A percentile compares a stretch with the other conserved stretches of the same genome.
Conservation (phyloP, 345 rosid genomes). For the Sisymbrium irio region DNA sequence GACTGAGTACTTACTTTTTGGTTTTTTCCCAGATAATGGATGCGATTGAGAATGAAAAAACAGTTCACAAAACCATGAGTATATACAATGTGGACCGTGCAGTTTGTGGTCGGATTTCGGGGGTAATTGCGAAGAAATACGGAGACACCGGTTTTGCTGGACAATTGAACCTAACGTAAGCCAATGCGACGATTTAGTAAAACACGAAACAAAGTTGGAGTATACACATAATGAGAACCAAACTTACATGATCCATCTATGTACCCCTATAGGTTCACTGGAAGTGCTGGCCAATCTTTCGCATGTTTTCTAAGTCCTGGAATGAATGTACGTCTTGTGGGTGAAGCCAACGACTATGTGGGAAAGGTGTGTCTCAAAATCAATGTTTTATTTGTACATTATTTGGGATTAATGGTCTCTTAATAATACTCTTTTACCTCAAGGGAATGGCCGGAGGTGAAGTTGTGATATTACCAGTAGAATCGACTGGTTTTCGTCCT, state of each 20-base stretch:
- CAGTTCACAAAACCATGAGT: slow-evolving; percentile 55
- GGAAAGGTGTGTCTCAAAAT: slow-evolving; percentile 65
- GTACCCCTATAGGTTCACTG: slow-evolving; percentile 56
- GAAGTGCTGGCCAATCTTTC: slow-evolving; percentile 99
- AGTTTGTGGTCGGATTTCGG: slow-evolving; percentile 88
- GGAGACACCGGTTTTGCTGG: slow-evolving; percentile 98
- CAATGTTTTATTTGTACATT: not conserved
- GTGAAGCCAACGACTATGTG: slow-evolving; percentile 98
- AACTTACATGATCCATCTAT: slow-evolving; percentile 19
- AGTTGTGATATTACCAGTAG: slow-evolving; percentile 77
- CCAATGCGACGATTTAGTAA: not conserved
- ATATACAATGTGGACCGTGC: slow-evolving; percentile 96
- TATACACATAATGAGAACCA: not conserved
- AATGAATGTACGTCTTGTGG: slow-evolving; percentile 84
- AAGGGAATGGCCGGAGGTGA: slow-evolving; percentile 99
- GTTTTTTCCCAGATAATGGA: slow-evolving; percentile 53
- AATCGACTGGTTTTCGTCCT: slow-evolving; percentile 70
- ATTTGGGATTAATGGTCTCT: not conserved
- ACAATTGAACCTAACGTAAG: slow-evolving; percentile 90
- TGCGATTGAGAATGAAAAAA: slow-evolving; percentile 84
- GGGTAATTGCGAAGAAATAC: slow-evolving; percentile 86
- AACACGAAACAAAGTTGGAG: not conserved
- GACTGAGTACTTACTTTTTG: not conserved
- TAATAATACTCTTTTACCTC: not conserved
- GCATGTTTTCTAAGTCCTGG: slow-evolving; percentile 97